Percentiles rank a stretch among this genome's conserved stretches.
Evolutionary conservation across 768 basidiomycete genomes (phyloP).

Genomic region (Trametes maxima): DNA sequence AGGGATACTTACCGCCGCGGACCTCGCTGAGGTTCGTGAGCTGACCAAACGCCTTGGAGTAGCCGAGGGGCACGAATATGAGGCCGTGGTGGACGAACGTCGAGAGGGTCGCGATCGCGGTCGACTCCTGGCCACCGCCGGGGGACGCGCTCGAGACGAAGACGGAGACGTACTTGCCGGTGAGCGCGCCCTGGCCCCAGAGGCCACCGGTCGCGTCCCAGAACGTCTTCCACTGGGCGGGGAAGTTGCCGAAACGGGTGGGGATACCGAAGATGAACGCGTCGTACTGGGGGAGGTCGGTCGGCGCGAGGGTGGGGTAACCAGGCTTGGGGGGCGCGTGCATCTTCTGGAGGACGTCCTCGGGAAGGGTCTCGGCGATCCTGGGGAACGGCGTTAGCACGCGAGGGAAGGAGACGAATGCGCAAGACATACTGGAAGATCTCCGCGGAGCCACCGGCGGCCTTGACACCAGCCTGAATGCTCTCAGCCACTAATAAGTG

Average conservation of each 20-base stretch:
- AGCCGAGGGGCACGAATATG: constrained; percentile 56
- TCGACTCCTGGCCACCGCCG: constrained; percentile 72
- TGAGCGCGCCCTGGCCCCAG: constrained; percentile 60
- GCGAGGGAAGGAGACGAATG: not conserved
- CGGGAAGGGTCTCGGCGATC: constrained; percentile 77
- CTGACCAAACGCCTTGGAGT: constrained; percentile 44
- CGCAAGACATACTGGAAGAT: constrained; percentile 46
- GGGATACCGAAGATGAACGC: constrained; percentile 80
- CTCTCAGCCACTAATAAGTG: constrained; percentile 58
- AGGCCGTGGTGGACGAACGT: constrained; percentile 60
- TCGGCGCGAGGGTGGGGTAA: constrained; percentile 69
- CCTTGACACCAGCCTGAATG: constrained; percentile 44
- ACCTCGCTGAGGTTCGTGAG: constrained; percentile 45
- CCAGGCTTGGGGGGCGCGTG: constrained; percentile 70
- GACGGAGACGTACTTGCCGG: constrained; percentile 75
- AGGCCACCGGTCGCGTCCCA: constrained; percentile 78
- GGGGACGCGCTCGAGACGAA: constrained; percentile 73
- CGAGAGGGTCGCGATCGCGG: constrained; percentile 40
- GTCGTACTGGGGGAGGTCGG: constrained; percentile 63
- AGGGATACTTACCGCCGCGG: constrained; percentile 45
- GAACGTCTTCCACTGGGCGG: constrained; percentile 81
- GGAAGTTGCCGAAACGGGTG: constrained; percentile 81
- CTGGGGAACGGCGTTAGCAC: constrained; percentile 36
- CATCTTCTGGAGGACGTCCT: constrained; percentile 68
- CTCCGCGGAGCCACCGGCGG: constrained; percentile 46